Evolutionary conservation across 495 filamentous ascomycete species (phyloP).

Genomic region (Glarea lozoyensis): DNA sequence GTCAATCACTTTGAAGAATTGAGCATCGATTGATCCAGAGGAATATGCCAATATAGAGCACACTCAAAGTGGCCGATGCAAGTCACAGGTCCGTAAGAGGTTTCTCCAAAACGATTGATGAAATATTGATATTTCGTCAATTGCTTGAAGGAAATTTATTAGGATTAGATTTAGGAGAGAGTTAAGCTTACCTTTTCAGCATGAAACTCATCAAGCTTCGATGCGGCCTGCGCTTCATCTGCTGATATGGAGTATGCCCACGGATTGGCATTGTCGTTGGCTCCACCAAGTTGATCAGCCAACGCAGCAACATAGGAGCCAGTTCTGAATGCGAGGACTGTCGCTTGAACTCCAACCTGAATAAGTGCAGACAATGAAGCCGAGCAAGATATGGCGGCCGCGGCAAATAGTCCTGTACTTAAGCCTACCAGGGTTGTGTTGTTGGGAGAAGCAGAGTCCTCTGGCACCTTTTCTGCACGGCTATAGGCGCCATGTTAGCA

Average conservation of each 20-base stretch:
- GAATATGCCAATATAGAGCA: no score
- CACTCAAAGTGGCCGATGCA: no score
- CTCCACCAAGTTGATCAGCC: conserved; percentile 39
- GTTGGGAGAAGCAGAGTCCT: conserved; percentile 31
- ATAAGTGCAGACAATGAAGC: conserved; percentile 60
- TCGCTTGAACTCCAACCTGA: conserved; percentile 56
- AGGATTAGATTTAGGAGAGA: neutral
- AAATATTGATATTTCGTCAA: no score
- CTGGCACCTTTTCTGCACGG: conserved; percentile 34
- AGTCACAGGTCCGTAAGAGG: no score
- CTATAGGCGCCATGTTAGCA: conserved; percentile 24
- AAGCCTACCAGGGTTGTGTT: conserved; percentile 50
- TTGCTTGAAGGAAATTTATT: no score
- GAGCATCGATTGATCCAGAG: no score
- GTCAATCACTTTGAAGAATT: no score
- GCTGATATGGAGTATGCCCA: conserved; percentile 49
- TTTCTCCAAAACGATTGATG: no score
- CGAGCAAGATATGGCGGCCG: conserved; percentile 59
- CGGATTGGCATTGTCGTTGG: conserved; percentile 37
- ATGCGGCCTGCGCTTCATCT: conserved; percentile 31
- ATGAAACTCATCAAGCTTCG: conserved; percentile 43
- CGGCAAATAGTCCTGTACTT: conserved; percentile 67
- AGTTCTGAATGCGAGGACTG: conserved; percentile 63
- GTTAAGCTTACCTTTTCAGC: conserved; percentile 30
- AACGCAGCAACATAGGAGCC: conserved; percentile 50